Percentiles rank a stretch among this genome's conserved stretches.
phyloP scores from a whole-genome alignment of 495 filamentous ascomycete species.

The Penicillium cinerascens region DNA sequence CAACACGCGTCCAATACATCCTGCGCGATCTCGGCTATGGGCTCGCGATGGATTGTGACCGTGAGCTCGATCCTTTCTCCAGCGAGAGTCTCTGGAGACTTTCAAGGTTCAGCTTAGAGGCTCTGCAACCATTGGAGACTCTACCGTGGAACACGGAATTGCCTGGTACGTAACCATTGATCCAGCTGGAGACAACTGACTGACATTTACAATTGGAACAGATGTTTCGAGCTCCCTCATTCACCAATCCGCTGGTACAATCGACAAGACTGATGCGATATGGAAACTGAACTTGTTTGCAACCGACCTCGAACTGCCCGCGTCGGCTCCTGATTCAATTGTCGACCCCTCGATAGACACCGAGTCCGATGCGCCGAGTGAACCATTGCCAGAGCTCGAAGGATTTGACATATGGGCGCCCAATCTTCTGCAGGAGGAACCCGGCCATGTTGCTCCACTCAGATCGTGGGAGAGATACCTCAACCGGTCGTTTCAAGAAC shows the following conservation, averaged over 20 bases:
- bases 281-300: slow-evolving; percentile 36
- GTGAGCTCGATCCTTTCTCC: slow-evolving; percentile 61
- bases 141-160: slow-evolving; percentile 35
- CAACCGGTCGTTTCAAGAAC: slow-evolving; percentile 37
- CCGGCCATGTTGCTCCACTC: slow-evolving; percentile 34
- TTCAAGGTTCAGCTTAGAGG: slow-evolving; percentile 44
- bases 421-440: slow-evolving; percentile 16
- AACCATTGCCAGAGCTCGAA: slow-evolving; percentile 9
- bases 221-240: slow-evolving; percentile 30
- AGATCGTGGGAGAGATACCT: slow-evolving; percentile 74
- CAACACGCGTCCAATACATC: slow-evolving; percentile 1
- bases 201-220: slow-evolving; percentile 11
- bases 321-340: slow-evolving; percentile 19
- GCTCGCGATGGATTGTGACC: slow-evolving; percentile 43
- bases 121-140: slow-evolving; percentile 36
- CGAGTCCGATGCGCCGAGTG: slow-evolving; percentile 11
- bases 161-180: slow-evolving; percentile 27
- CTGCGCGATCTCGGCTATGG: slow-evolving; percentile 14
- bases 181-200: neutral
- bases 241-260: slow-evolving; percentile 15
- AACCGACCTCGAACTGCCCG: slow-evolving; percentile 15
- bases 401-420: slow-evolving; percentile 56
- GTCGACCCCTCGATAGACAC: slow-evolving; percentile 32
- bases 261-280: slow-evolving; percentile 24
- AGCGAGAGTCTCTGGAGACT: slow-evolving; percentile 64